Base-by-base conservation (phyloP, 106 monocot species). In the Triglochin maritima region DNA sequence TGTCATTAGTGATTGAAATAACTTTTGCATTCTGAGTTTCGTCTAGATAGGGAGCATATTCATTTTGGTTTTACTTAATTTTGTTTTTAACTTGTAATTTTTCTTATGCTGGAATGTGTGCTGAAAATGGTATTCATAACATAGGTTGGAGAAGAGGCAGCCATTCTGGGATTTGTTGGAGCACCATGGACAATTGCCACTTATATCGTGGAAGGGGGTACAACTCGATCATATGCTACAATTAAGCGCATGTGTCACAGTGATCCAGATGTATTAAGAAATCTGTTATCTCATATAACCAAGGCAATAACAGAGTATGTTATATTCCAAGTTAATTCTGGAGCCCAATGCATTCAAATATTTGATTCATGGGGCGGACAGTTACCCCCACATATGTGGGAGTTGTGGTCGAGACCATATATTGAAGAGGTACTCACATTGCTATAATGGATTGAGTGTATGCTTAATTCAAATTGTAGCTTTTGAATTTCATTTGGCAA, bases 291-390 rank as follows among this genome's bases (percentile, higher is more conserved):
- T 77, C 90, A 90, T 74, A 68, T 96, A 51, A 79, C 95, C 42
- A 49, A 83, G 78, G 87, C 90, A 57, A 88, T 90, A 72, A 51
- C 88, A 62, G 87, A 90, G 5, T 96, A 96, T 71, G 76, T 90
- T 42, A 85, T 90, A 69, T 90, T 79, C 72, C 95, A 96, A 82
- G 72, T 96, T 17, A 85, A 86, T 42, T 82, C 90, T 62, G 95
- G 95, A 46, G 95, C 95, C 56, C 95, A 96, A 59, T 96, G 90
- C 50, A 86, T 96, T 74, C 90, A 90, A 63, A 90, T 90, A 58
- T 96, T 90, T 68, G 95, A 96, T 78, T 90, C 95, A 73, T 96
- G 95, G 90, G 95, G 90, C 76, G 95, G 95, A 15, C 90, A 90
- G 60, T 71, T 96, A 47, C 85, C 95, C 53, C 94, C 94, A 49